Evolutionary conservation across 805 yeast genomes (phyloP).

Genomic region (Metschnikowia peoriensis): DNA sequence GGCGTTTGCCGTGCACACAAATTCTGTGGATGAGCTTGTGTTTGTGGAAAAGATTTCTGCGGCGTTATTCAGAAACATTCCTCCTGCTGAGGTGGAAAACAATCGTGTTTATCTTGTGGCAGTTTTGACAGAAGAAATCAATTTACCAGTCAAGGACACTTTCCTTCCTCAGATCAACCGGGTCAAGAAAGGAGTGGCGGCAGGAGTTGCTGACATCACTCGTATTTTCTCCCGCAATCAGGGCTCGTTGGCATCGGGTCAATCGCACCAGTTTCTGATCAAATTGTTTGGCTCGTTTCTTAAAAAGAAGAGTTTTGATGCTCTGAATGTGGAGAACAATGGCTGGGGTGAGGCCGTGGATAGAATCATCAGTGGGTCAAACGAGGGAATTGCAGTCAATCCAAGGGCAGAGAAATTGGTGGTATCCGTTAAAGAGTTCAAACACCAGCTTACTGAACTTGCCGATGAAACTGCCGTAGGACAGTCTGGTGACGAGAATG

Average conservation of each 20-base stretch:
- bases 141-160: conserved; percentile 35
- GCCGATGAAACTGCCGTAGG: conserved; percentile 1
- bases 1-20: conserved; percentile 69
- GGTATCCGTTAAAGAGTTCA: conserved; percentile 72
- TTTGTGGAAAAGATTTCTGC: conserved; percentile 68
- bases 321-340: conserved; percentile 36
- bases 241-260: conserved; percentile 59
- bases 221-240: conserved; percentile 67
- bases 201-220: conserved; percentile 84
- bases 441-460: conserved; percentile 38
- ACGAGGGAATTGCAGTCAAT: conserved; percentile 73
- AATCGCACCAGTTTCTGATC: conserved; percentile 67
- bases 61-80: conserved; percentile 75
- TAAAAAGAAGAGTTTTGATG: conserved; percentile 36
- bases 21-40: conserved; percentile 53
- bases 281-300: conserved; percentile 71
- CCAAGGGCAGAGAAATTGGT: conserved; percentile 74
- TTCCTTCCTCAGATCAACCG: conserved; percentile 32
- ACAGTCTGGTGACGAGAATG: conserved; percentile 10
- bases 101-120: conserved; percentile 75
- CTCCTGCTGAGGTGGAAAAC: conserved; percentile 60
- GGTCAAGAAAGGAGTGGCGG: conserved; percentile 78
- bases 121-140: conserved; percentile 66
- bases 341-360: conserved; percentile 92
- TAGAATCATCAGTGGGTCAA: conserved; percentile 72